Conservation (phyloP, 2,329 filamentous ascomycete genomes). For the Pyricularia pennisetigena region DNA sequence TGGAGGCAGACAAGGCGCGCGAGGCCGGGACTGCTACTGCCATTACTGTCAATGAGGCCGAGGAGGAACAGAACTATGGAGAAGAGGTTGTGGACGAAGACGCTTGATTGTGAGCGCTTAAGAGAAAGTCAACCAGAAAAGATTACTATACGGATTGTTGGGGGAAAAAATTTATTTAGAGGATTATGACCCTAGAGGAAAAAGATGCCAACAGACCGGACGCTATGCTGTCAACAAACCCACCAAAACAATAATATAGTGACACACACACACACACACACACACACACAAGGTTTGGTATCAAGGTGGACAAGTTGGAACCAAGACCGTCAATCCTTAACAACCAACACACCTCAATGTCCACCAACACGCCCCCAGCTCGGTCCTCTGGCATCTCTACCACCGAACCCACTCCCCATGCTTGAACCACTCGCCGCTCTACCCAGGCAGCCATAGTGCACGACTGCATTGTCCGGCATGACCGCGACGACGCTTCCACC, state of each 20-base stretch:
- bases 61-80: conserved; percentile 72
- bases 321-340: neutral
- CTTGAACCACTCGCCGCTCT: conserved; percentile 32
- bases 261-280: no score
- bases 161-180: neutral
- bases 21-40: conserved; percentile 22
- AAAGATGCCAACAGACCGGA: neutral
- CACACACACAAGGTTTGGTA: neutral
- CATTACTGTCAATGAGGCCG: conserved; percentile 35
- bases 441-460: conserved; percentile 68
- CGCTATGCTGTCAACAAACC: neutral
- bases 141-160: neutral
- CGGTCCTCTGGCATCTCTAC: conserved; percentile 1
- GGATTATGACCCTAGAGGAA: neutral
- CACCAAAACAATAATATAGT: neutral
- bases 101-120: conserved; percentile 19
- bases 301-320: neutral
- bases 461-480: conserved; percentile 70
- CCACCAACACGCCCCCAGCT: conserved; percentile 15
- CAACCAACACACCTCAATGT: neutral
- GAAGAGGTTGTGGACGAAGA: conserved; percentile 69
- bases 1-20: conserved; percentile 60
- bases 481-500: conserved; percentile 88
- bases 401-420: conserved; percentile 10
- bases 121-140: neutral